phyloP scores from a whole-genome alignment of 192 early-diverging fungal genomes.

The Fimicolochytrium jonesii region DNA sequence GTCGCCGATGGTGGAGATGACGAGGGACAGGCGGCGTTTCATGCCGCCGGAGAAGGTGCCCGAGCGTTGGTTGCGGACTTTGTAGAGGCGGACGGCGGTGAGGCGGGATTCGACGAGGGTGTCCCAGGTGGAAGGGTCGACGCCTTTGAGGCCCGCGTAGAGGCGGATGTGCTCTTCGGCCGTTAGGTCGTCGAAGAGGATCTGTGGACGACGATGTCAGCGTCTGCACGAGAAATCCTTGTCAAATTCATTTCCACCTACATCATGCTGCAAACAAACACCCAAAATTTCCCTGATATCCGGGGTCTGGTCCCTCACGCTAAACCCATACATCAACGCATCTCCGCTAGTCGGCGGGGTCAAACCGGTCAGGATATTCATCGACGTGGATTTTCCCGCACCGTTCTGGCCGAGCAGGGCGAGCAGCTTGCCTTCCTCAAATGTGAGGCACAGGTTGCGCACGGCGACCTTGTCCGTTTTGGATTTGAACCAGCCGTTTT shows the following conservation, averaged over 20 bases:
- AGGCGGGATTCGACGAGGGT: constrained; percentile 61
- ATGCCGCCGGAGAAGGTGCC: constrained; percentile 70
- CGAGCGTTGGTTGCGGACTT: constrained; percentile 57
- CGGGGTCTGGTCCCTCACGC: constrained; percentile 55
- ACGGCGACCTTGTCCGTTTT: constrained; percentile 42
- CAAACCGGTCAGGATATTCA: constrained; percentile 70
- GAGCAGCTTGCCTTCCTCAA: constrained; percentile 48
- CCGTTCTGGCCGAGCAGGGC: constrained; percentile 73
- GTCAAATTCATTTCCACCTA: too few relatives aligned
- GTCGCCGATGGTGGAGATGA: constrained; percentile 71
- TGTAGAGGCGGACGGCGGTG: constrained; percentile 62
- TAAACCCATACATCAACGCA: constrained; percentile 61
- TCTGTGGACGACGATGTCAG: too few relatives aligned
- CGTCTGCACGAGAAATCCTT: too few relatives aligned
- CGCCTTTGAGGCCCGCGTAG: constrained; percentile 74
- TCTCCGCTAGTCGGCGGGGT: constrained; percentile 64
- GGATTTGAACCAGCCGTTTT: constrained; percentile 16
- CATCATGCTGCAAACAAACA: constrained; percentile 67
- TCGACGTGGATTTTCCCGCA: constrained; percentile 75
- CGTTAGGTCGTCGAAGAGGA: constrained; percentile 71
- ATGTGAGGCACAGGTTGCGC: constrained; percentile 25
- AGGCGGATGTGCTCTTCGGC: constrained; percentile 69
- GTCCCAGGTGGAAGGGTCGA: constrained; percentile 42
- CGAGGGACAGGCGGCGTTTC: constrained; percentile 68
- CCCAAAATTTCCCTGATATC: constrained; percentile 69